These are phyloP conservation scores for Scheffersomyces amazonensis DNA, from an alignment of 805 yeast species.

Conservation along the genomic window DNA sequence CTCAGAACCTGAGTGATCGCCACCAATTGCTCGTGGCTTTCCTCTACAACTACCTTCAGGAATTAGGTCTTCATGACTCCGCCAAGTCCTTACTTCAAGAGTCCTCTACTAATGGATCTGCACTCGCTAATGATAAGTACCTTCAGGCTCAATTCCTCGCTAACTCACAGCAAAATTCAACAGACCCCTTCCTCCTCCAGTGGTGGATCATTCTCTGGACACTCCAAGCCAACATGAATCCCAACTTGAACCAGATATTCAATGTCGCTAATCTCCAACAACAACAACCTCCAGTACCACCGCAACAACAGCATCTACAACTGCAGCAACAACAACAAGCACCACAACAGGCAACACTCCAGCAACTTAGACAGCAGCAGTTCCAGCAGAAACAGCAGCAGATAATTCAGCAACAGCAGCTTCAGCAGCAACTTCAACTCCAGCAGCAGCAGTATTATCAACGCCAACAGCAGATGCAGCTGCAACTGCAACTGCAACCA, in stretches of 20 bases:
- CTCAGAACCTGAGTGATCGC: not conserved
- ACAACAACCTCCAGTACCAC: conserved; percentile 2
- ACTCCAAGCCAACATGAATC: conserved; percentile 43
- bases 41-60: conserved; percentile 47
- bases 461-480: conserved; percentile 4
- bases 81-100: conserved; percentile 43
- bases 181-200: conserved; percentile 49
- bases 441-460: conserved; percentile 4
- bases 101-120: conserved; percentile 7
- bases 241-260: conserved; percentile 22
- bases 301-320: conserved; percentile 9
- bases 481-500: conserved; percentile 1
- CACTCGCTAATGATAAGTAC: conserved; percentile 5
- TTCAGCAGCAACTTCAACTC: not conserved
- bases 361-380: conserved; percentile 8
- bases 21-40: conserved; percentile 51
- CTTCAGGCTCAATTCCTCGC: conserved; percentile 14
- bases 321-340: conserved; percentile 3
- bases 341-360: too few species aligned
- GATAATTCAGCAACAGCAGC: conserved; percentile 3
- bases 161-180: conserved; percentile 34
- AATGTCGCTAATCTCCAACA: conserved; percentile 2
- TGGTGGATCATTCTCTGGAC: conserved; percentile 58
- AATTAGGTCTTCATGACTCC: conserved; percentile 47
- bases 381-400: conserved; percentile 8